Base-by-base conservation (phyloP, 257 asterid species). In the Nicotiana paniculata region DNA sequence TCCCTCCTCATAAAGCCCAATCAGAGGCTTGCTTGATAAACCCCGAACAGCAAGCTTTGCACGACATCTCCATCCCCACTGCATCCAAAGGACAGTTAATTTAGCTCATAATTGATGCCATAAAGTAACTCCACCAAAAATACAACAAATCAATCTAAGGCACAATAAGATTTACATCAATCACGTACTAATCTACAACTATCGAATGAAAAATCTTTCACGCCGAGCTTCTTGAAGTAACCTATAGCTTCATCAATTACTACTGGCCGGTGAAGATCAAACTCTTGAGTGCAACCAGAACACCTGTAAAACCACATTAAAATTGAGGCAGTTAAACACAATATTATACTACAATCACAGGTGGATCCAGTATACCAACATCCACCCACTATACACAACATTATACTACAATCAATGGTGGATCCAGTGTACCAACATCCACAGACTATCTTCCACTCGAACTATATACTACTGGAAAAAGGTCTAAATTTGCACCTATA, bases 61-160 rank as follows among this genome's bases (percentile, higher is more conserved):
- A 0, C 99, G 93, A 82, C 99, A 95, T 86, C 99, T 90, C 99
- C 99, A 95, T 67, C 95, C 99, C 97, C 97, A 92, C 99, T 95
- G 86, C 54, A 82, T 77, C 81, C 55, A 82, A 28, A 26, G 54
- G 64, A 63, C 77, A 66, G 53, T 4, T 1, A 61, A 5, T 15
- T 48, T 39, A 79, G 65, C 4, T 57, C 11, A 68, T 81, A 81
- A 77, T 54, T 24, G 37, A 84, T 84, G 58, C 37, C 81, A 85
- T 51, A 18, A 68, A 68, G n/a, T n/a, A 13, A 65, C 12, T 28
- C 39, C 32, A 32, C 54, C 76, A 77, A 24, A 65, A 81, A 77
- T 28, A 48, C 59, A 79, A 9, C 9, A 46, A 43, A 70, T 9
- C 57, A 72, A 72, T 11, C 21, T 8, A 12, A 48, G 28, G 24